Base-by-base conservation (phyloP, 2,329 filamentous ascomycete species). In the Neobulgaria alba region DNA sequence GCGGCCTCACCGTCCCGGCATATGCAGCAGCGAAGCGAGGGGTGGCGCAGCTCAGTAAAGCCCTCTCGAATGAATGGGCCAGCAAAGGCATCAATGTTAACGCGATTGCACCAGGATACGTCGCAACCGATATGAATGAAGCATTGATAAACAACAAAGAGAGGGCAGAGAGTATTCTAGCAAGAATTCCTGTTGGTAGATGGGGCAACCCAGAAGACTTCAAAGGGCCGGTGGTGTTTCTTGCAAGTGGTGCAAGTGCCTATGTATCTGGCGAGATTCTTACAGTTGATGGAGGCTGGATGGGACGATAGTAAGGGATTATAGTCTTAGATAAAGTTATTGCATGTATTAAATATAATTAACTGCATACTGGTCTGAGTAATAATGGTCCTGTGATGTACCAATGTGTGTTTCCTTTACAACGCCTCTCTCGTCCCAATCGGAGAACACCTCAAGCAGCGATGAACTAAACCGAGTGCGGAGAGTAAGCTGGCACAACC, bases 61-160 rank as follows among this genome's bases (percentile, higher is more conserved):
- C 82, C 17, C 69, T 95, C 43, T 78, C 80, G 35, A 95, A 95
- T 59, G 85, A 93, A 65, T 95, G 88, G 88, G 77, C 80, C 0
- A 62, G 68, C n/a, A 73, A 78, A 56, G 87, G 87, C 2, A 73
- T 95, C 47, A 85, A 75, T 1, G 87, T 95, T 30, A 95, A 95
- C 61, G 85, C 83, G 5, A 85, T 95, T 57, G 87, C 88, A 2
- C 88, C 88, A 0, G 88, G 88, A 0, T 95, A 95, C 62, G 85
- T 94, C 53, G 84, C 76, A 36, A 95, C 88, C n/a, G 88, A 95
- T 46, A 95, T 95, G 89, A 95, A 95, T 61, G 73, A 72, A 50
- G 88, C 87, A 2, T 63, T 95, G 56, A 75, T 94, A 32, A 74
- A 79, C 37, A 79, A 95, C 61, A 63, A 73, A 54, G 75, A 73